phyloP scores from a whole-genome alignment of 2,329 filamentous ascomycete species.

The Cytospora piceae region DNA sequence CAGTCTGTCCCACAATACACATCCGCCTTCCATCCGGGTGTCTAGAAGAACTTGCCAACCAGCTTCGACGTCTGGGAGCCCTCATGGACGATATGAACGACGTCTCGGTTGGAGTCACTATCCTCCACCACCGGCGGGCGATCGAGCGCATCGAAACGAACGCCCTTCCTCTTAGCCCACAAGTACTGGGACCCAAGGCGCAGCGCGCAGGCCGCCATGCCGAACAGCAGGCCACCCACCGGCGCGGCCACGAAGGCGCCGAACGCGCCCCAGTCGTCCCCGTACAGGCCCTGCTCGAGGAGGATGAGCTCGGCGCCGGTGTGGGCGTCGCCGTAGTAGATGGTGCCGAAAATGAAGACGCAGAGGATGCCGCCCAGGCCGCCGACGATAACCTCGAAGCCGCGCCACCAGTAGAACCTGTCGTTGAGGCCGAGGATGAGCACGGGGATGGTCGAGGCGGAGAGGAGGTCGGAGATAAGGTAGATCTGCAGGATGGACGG shows the following conservation, averaged over 20 bases:
- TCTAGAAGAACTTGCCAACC: conserved; percentile 59
- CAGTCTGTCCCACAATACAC: not conserved
- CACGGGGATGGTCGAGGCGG: conserved; percentile 74
- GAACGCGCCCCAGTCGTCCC: conserved; percentile 79
- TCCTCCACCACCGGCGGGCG: conserved; percentile 43
- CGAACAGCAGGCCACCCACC: conserved; percentile 74
- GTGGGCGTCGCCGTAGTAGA: conserved; percentile 73
- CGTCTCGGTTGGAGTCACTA: conserved; percentile 17
- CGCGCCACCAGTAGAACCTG: conserved; percentile 72
- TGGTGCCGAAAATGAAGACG: conserved; percentile 79
- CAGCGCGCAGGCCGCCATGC: conserved; percentile 62
- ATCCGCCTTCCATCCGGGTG: not conserved
- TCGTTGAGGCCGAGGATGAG: conserved; percentile 73
- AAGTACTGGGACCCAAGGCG: conserved; percentile 64
- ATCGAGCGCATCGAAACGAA: conserved; percentile 70
- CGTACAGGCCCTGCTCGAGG: conserved; percentile 74
- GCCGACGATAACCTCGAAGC: conserved; percentile 79
- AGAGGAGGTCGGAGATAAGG: conserved; percentile 79
- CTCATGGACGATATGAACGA: conserved; percentile 36
- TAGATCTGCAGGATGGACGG: conserved; percentile 81
- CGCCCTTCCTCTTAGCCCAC: conserved; percentile 59
- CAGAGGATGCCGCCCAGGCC: conserved; percentile 77
- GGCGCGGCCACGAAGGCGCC: conserved; percentile 83
- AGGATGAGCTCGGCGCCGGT: conserved; percentile 70
- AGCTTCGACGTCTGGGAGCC: conserved; percentile 39